Base-by-base conservation (phyloP, 2,329 filamentous ascomycete genomes). In the Venturia aucupariae region DNA sequence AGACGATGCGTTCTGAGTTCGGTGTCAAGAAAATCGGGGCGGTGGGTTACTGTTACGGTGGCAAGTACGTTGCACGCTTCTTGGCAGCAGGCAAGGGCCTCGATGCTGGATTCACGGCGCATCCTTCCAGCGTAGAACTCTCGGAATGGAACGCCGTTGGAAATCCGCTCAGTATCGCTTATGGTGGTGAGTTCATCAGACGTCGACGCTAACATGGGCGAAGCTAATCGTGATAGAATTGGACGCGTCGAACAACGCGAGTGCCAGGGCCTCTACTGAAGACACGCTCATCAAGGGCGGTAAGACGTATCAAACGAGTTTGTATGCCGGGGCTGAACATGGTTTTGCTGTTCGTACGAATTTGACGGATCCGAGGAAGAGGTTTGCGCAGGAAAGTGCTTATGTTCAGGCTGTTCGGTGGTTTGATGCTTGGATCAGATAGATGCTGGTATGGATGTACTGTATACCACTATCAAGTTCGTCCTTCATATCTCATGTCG, bases 11-110 rank as follows among this genome's bases (percentile, higher is more conserved):
- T 32, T 15, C n/a, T 24, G 27, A 60, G 3, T 72, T 91, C 63
- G 71, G 71, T 5, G 69, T 82, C 55, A 84, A 82, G 72, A 84
- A 82, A 67, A 76, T 92, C 42, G 88, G 83, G 1, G 82, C 80
- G 15, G 83, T 86, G 0, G 89, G 89, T 0, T 91, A 91, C 75
- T 92, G 89, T 75, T 90, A 91, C 68, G 89, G 89, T 42, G 88
- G 82, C 65, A 90, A 89, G 84, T 92, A 89, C 73, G 84, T 90
- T 41, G 80, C 82, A 62, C 85, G 89, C 41, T 86, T 86, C 77
- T 81, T 83, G 3, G 76, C 77, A 30, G 66, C 77, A 65, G 85
- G 84, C 66, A 79, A 67, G 57, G 69, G 70, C 4, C 67, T 90
- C 68, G 78, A 87, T 59, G 87, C 82, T 64, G 88, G 87, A 48